Percentiles rank a stretch among this genome's conserved stretches.
Evolutionary conservation across 106 monocot genomes (phyloP).

Genomic region (Dendrobium nobile): DNA sequence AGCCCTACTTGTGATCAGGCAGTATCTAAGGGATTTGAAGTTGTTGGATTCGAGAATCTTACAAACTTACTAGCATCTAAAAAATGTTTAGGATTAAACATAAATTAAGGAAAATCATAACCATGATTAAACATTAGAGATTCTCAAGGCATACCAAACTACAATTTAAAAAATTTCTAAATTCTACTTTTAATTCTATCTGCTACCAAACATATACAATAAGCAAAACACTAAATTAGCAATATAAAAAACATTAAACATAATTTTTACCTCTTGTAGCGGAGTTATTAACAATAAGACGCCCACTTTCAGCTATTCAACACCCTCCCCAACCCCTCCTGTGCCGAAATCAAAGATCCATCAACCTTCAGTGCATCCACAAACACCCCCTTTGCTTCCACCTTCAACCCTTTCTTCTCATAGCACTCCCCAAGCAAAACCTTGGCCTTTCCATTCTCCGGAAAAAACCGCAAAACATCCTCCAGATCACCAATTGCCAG

Average conservation of each 20-base stretch:
- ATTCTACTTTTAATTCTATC: not conserved
- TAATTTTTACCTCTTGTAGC: not conserved
- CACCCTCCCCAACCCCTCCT: slow-evolving; percentile 35
- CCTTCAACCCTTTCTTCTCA: slow-evolving; percentile 46
- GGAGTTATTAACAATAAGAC: not conserved
- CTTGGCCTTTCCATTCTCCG: slow-evolving; percentile 49
- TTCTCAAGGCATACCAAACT: not conserved
- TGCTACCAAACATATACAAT: not conserved
- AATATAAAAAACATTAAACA: not conserved
- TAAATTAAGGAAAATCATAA: not conserved
- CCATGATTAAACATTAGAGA: not conserved
- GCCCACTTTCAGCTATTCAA: not conserved
- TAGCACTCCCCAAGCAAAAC: slow-evolving; percentile 69
- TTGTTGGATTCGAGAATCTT: not conserved
- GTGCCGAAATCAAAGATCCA: slow-evolving; percentile 15
- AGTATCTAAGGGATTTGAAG: not conserved
- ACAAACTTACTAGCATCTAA: not conserved
- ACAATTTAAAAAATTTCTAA: not conserved
- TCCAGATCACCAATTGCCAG: slow-evolving; percentile 46
- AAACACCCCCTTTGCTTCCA: slow-evolving; percentile 48
- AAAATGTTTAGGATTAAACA: not conserved
- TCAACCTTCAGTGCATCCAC: slow-evolving; percentile 43
- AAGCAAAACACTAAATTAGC: not conserved
- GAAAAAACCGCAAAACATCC: slow-evolving; percentile 52
- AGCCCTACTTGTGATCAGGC: too few species aligned